Evolutionary conservation across 1,284 basidiomycete genomes (phyloP), one percentile per base, ranked within the genome.

Genomic region (Ustilago hordei): DNA sequence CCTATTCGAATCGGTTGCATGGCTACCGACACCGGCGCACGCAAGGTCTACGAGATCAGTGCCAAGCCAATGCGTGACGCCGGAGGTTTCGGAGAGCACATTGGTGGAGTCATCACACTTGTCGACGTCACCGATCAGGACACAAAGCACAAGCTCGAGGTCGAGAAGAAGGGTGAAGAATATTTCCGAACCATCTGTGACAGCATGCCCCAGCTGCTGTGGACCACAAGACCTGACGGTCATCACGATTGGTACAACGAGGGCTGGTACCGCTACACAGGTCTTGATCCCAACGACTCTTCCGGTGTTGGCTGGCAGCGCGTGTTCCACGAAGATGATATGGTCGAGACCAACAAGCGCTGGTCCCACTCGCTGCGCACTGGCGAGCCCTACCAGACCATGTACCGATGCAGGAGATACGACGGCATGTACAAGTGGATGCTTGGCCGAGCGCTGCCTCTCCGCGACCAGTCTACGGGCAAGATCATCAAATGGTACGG

Each of bases 341-440:
- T 86, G 84, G 75, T 79, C 2, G 75, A 78, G 39, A 71, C 79
- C 17, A 69, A 79, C 41, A 66, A 68, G 19, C 74, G 80, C 5
- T 87, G 86, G 86, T 74, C 75, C 2, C 81, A 85, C 43, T 86
- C 83, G 5, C 77, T 87, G 56, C 83, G 84, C 43, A 86, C 85
- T 0, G 86, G 86, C 31, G 85, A 86, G 32, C 81, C 81, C 0
- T 87, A 87, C 65, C 76, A 79, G 50, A 79, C 81, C 60, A 86
- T 86, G 66, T 86, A 87, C 68, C 81, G 86, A 7, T 75, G 79
- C 71, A 63, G 72, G 48, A 66, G 78, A 38, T 64, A 80, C 38
- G 85, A 86, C 60, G 85, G 85, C 23, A 52, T 59, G 15, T 86
- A 66, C 69, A 77, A 84, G 41, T 86, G 85, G 85, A 68, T 81